Percentiles rank a stretch among this genome's conserved stretches.
phyloP scores from a whole-genome alignment of 352 stramenopile species.

The Pythium sp. region DNA sequence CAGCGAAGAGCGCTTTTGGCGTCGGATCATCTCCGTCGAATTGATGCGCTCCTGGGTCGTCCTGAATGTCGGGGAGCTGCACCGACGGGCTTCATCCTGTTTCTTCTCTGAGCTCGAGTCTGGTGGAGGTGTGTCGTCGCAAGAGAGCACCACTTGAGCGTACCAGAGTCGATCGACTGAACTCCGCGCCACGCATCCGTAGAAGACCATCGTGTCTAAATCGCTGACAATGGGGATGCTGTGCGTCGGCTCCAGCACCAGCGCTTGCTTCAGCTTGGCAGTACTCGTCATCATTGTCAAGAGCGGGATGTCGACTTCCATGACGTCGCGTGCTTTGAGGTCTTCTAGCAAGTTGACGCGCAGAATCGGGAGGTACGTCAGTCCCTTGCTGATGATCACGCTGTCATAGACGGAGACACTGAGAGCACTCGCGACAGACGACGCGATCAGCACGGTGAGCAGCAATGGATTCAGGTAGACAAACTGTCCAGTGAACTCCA shows the following conservation, averaged over 20 bases:
- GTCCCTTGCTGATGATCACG: constrained; percentile 48
- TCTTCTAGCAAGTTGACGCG: constrained; percentile 43
- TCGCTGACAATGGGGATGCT: constrained; percentile 47
- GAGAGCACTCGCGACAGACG: constrained; percentile 43
- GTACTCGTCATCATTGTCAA: constrained; percentile 38
- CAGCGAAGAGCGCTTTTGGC: constrained; percentile 10
- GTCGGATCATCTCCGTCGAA: not conserved
- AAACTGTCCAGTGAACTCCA: constrained; percentile 73
- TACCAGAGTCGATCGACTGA: constrained; percentile 14
- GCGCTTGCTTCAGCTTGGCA: constrained; percentile 23
- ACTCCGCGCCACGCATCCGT: constrained; percentile 36
- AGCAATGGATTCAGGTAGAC: constrained; percentile 64
- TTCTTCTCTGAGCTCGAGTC: constrained; percentile 7
- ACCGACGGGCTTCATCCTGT: constrained; percentile 10
- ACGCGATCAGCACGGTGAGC: constrained; percentile 47
- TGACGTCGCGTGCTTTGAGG: constrained; percentile 51
- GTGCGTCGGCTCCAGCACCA: constrained; percentile 19
- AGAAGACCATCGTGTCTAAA: constrained; percentile 38
- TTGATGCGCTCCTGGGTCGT: not conserved
- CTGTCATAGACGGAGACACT: constrained; percentile 67
- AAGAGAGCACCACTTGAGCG: not conserved
- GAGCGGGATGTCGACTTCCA: constrained; percentile 39
- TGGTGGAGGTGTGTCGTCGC: not conserved
- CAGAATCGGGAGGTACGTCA: constrained; percentile 53
- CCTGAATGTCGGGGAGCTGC: constrained; percentile 5